phyloP scores from a whole-genome alignment of 768 basidiomycete genomes.

The Tephrocybe sp. region DNA sequence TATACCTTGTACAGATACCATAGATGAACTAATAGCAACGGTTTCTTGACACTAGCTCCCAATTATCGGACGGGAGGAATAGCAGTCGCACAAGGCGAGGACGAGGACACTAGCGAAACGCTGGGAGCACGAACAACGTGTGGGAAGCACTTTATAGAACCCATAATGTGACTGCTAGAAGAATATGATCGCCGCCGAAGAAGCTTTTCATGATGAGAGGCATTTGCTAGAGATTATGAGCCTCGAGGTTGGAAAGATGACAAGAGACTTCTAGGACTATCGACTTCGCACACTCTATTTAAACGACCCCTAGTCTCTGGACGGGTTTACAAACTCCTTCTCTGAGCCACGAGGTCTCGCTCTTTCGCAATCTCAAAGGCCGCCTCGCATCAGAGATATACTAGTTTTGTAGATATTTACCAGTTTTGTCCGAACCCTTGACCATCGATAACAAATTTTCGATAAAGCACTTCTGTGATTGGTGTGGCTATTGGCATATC shows the following conservation, averaged over 20 bases:
- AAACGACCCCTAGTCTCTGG: neutral
- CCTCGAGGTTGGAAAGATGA: constrained; percentile 2
- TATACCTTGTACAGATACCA: constrained; percentile 12
- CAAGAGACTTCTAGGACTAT: constrained; percentile 1
- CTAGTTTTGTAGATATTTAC: constrained; percentile 14
- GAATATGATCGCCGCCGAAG: constrained; percentile 2
- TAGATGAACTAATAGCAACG: constrained; percentile 11
- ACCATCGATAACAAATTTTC: constrained; percentile 15
- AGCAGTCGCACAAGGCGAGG: neutral
- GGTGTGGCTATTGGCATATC: too few species aligned
- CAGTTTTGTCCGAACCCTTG: constrained; percentile 5
- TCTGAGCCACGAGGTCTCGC: constrained; percentile 10
- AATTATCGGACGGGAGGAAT: neutral
- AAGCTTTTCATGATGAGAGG: constrained; percentile 8
- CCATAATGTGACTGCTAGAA: neutral
- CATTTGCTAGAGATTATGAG: neutral
- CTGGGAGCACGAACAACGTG: constrained; percentile 12
- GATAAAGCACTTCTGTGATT: too few species aligned
- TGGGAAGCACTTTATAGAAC: constrained; percentile 2
- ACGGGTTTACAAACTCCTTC: constrained; percentile 6
- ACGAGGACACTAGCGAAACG: neutral
- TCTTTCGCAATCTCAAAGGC: constrained; percentile 5
- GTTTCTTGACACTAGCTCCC: constrained; percentile 1
- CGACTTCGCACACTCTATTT: constrained; percentile 8
- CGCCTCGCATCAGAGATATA: constrained; percentile 11